Base-by-base conservation (phyloP, 305 asterid genomes). In the Fraxinus platypoda region DNA sequence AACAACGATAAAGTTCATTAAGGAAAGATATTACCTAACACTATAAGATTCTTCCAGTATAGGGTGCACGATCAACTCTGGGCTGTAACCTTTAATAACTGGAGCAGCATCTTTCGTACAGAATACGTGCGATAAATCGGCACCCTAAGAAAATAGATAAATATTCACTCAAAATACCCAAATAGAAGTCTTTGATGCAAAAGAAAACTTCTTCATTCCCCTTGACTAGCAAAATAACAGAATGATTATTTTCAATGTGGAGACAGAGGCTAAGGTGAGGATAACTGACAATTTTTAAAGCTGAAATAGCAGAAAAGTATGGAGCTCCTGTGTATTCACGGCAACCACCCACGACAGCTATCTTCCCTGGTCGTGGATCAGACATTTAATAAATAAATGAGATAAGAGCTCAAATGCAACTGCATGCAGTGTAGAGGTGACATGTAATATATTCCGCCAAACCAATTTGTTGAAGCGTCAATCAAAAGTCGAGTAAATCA, bases 261-360 rank as follows among this genome's bases (percentile, higher is more conserved):
- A 62, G 8, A 9, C 66, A 62, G 33, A 80, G 78, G 73, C 11
- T 6, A 73, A 78, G 78, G 72, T 19, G 75, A 81, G 80, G 74
- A 86, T 84, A 80, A 90, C 98, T 90, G 77, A 95, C 99, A 78
- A 95, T 92, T 87, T 92, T 95, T 79, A 95, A 87, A 80, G 99
- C 99, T 74, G 99, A 95, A 85, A 95, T 92, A 62, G 99, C 99
- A 78, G 99, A 85, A 73, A 93, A 95, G 86, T 94, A 95, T 43
- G 99, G 99, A 78, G 99, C 99, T 81, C 99, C 99, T 71, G 99
- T 95, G 91, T 95, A 94, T 83, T 95, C 98, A 0, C 99, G 96
- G 84, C 99, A 95, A 75, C 99, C 99, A 59, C 99, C 98, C 17
- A 95, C 86, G 68, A 95, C 98, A 76, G 99, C 99, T 82, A 95